Percentiles rank a stretch among this genome's conserved stretches.
phyloP scores from a whole-genome alignment of 2,329 filamentous ascomycete species.

The Sclerotinia nivalis region DNA sequence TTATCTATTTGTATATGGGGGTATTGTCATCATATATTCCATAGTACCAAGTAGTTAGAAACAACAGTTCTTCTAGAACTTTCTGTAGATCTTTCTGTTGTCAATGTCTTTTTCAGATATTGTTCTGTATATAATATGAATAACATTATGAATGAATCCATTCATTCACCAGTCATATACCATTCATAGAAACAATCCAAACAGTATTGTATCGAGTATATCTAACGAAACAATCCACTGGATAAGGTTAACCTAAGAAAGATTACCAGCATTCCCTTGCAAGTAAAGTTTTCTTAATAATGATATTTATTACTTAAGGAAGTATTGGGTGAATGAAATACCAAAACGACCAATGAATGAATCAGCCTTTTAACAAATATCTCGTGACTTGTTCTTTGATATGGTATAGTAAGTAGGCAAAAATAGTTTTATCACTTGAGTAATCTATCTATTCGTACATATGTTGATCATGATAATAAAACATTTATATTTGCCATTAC shows the following conservation, averaged over 20 bases:
- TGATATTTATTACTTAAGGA: not conserved
- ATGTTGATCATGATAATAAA: not conserved
- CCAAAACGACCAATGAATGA: not conserved
- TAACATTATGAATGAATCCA: too few species aligned
- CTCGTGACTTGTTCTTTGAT: conserved; percentile 12
- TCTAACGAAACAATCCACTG: too few species aligned
- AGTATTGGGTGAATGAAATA: not conserved
- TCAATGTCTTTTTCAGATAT: not conserved
- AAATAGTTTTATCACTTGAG: not conserved
- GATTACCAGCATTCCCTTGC: not conserved
- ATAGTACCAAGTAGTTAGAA: not conserved
- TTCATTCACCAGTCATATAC: not conserved
- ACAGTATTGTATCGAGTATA: too few species aligned
- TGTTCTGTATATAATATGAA: not conserved
- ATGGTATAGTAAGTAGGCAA: not conserved
- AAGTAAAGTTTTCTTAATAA: not conserved
- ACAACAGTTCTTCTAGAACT: not conserved
- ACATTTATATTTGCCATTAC: not conserved
- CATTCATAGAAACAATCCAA: too few species aligned
- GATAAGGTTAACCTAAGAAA: too few species aligned
- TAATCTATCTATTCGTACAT: not conserved
- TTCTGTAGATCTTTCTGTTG: not conserved
- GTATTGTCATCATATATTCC: not conserved
- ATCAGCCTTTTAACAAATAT: not conserved
- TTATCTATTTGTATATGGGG: not conserved